These are phyloP conservation scores for Cucumis cinereus DNA, from an alignment of 306 rosid genomes.

Conservation along the genomic window DNA sequence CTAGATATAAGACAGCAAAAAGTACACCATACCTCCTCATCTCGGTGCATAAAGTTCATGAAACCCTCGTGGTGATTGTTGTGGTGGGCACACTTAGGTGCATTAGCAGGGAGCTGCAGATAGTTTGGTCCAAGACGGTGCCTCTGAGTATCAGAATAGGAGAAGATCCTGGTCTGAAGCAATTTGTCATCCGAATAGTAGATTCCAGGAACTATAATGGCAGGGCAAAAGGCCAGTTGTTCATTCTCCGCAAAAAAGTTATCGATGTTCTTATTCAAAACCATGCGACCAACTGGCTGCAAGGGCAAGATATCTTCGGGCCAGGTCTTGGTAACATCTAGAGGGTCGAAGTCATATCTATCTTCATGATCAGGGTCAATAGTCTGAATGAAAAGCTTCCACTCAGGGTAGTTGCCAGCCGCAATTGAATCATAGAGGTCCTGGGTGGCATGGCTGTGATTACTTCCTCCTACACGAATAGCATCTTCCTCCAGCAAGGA, in stretches of 20 bases:
- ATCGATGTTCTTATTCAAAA: conserved; percentile 77
- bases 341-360: conserved; percentile 82
- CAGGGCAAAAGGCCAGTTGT: conserved; percentile 87
- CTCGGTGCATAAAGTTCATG: conserved; percentile 94
- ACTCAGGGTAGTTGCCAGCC: conserved; percentile 96
- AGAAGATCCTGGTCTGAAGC: conserved; percentile 82
- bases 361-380: conserved; percentile 91
- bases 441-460: conserved; percentile 94
- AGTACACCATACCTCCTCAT: conserved; percentile 50
- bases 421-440: conserved; percentile 88
- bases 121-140: conserved; percentile 98
- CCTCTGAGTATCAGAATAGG: conserved; percentile 84
- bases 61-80: conserved; percentile 90
- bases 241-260: conserved; percentile 97
- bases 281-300: conserved; percentile 95
- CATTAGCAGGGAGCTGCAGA: conserved; percentile 81
- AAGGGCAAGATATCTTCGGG: conserved; percentile 89
- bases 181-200: conserved; percentile 81
- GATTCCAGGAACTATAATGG: conserved; percentile 70
- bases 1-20: neutral
- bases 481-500: conserved; percentile 78
- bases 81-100: conserved; percentile 87
- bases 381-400: conserved; percentile 83
- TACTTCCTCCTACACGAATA: conserved; percentile 71
- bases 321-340: conserved; percentile 94